These are phyloP conservation scores for Aspergillus tanneri DNA, from an alignment of 2,329 filamentous ascomycete species.

Conservation along the genomic window DNA sequence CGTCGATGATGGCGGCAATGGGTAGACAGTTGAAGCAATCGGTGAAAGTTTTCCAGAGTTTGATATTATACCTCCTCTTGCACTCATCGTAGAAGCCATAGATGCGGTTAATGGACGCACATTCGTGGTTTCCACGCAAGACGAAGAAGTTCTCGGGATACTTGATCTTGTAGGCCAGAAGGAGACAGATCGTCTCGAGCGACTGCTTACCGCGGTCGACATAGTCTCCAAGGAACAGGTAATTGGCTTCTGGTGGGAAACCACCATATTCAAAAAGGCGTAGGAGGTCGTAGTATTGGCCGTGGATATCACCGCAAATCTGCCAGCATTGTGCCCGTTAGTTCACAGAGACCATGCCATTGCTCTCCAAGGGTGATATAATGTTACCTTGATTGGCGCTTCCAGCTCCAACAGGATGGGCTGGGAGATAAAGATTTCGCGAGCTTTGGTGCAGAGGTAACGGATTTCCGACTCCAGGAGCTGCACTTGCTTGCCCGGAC, in stretches of 20 bases:
- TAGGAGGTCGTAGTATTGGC: conserved; percentile 97
- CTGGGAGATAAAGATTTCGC: conserved; percentile 99
- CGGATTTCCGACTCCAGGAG: conserved; percentile 94
- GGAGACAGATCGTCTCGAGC: conserved; percentile 94
- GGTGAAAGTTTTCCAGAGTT: conserved; percentile 99
- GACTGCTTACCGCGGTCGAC: conserved; percentile 99
- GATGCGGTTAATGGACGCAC: conserved; percentile 97
- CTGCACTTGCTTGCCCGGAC: conserved; percentile 97
- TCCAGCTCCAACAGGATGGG: conserved; percentile 96
- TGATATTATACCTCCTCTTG: conserved; percentile 99
- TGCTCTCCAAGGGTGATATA: not conserved
- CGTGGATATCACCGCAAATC: conserved; percentile 99
- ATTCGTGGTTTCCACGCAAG: conserved; percentile 97
- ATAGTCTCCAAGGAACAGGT: conserved; percentile 98
- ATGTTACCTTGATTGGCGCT: conserved; percentile 90
- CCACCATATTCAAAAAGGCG: conserved; percentile 97
- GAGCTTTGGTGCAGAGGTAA: conserved; percentile 95
- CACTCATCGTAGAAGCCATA: conserved; percentile 99
- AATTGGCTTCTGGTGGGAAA: conserved; percentile 97
- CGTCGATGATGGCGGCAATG: conserved; percentile 97
- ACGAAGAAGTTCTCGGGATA: conserved; percentile 99
- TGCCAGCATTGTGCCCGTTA: conserved; percentile 44
- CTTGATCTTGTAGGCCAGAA: conserved; percentile 99
- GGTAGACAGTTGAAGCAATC: conserved; percentile 99
- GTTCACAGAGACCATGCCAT: conserved; percentile 2